Base-by-base conservation (phyloP, 2,329 filamentous ascomycete genomes). In the Fonsecaea monophora region DNA sequence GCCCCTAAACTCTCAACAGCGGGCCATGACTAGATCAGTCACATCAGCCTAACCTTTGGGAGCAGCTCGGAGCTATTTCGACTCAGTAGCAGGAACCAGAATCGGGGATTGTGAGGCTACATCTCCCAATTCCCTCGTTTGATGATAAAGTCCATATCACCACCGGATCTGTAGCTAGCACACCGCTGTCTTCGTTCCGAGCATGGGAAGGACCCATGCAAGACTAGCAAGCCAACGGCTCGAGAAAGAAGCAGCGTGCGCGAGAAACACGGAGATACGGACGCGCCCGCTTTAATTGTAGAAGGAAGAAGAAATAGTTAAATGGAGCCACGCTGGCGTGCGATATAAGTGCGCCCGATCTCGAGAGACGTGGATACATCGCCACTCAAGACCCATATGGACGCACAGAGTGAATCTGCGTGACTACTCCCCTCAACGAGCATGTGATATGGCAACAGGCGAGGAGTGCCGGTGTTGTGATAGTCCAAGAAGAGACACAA, bases 261-360 rank as follows among this genome's bases (percentile, higher is more conserved):
- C 58, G 58, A 9, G 59, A 62, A n/a, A 34, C 48, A 25, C 25
- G 58, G 25, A 62, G 59, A 38, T 66, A 66, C 25, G 64, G 60
- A 8, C 57, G 48, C 48, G 54, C 63, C 12, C 62, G 63, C 40
- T 61, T 48, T 9, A 65, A 55, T 7, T 87, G 85, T 78, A 84
- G 85, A 65, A 82, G 83, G 75, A 81, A 85, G 70, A 87, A 89
- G 81, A 81, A 89, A 69, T 89, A 89, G 80, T 89, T 87, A 77
- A 85, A 87, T 73, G 87, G 89, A 76, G 82, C 83, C 74, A 86
- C 85, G 70, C 87, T 87, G 10, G 76, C 83, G 42, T 89, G 87
- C 58, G 48, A 60, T 15, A 65, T 15, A 65, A 60, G 18, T 65
- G 63, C 58, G 13, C 15, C 12, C 57, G 48, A 18, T 65, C 56